These are phyloP conservation scores for Suhomyces atakaporum DNA, from an alignment of 1,139 yeast genomes.

Conservation along the genomic window DNA sequence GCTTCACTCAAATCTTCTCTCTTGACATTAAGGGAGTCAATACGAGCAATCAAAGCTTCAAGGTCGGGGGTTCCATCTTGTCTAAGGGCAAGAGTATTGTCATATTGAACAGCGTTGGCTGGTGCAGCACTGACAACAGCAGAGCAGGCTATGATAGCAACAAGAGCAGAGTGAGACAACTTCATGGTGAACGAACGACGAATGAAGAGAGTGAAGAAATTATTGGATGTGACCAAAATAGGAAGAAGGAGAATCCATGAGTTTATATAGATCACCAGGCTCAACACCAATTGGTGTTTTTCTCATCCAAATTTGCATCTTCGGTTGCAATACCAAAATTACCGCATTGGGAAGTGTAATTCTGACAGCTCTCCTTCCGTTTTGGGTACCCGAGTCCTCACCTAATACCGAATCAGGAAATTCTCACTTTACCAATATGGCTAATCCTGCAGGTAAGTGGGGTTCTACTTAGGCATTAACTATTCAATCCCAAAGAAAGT, in stretches of 20 bases:
- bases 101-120: conserved; percentile 15
- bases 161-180: conserved; percentile 30
- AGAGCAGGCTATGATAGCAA: conserved; percentile 31
- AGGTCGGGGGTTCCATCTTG: conserved; percentile 25
- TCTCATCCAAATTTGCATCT: conserved; percentile 8
- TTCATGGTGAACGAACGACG: conserved; percentile 23
- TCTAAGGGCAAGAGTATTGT: conserved; percentile 17
- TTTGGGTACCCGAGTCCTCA: conserved; percentile 1
- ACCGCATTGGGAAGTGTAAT: conserved; percentile 9
- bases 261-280: not conserved
- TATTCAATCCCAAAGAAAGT: conserved; percentile 2
- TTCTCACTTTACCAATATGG: conserved; percentile 1
- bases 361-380: conserved; percentile 1
- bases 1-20: conserved; percentile 33
- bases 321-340: conserved; percentile 5
- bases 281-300: conserved; percentile 2
- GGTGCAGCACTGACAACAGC: conserved; percentile 35
- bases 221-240: not conserved
- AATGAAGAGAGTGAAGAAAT: conserved; percentile 3
- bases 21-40: conserved; percentile 24
- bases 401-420: conserved; percentile 7
- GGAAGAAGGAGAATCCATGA: not conserved
- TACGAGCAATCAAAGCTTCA: conserved; percentile 14
- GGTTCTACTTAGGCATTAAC: not conserved
- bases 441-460: conserved; percentile 8